Base-by-base conservation (phyloP, 2,329 filamentous ascomycete genomes). In the Mycogone perniciosa region DNA sequence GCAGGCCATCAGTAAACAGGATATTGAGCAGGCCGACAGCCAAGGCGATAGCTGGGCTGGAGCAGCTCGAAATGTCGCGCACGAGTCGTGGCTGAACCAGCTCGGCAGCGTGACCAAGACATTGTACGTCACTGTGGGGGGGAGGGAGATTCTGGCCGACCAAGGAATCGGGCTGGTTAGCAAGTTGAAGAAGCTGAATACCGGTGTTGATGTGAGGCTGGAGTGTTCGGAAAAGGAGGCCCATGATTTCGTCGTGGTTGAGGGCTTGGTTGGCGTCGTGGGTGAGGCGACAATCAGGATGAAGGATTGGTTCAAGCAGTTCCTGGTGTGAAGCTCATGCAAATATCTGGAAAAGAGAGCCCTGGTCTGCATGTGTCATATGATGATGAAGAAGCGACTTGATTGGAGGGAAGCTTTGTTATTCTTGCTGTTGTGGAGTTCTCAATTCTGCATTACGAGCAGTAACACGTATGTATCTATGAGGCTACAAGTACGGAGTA, bases 71-170 rank as follows among this genome's bases (percentile, higher is more conserved):
- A 27, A 51, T 20, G 20, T 20, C 20, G 20, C 56, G n/a, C 57
- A 57, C 4, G 56, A 55, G 29, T 50, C 44, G 4, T 69, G 65
- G 65, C 57, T 66, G 1, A 50, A 55, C 7, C 62, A 62, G 8
- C 50, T 67, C 20, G 56, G 54, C 0, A 43, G 34, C 4, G 53
- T 61, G 7, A 53, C 59, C 0, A 50, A 49, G 26, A 54, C 48
- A n/a, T 34, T 70, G 4, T 67, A 68, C 52, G 56, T 70, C 29
- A 67, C 65, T 0, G 61, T 58, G 1, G 67, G 67, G 0, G 59
- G 61, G 50, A 58, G 62, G 11, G 67, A 70, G 47, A 47, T 66
- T 0, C 50, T 69, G 26, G 50, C 58, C 9, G 66, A 68, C 11
- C 61, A 69, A 3, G 60, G 58, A 6, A 53, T 62, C 5, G 44